phyloP scores from a whole-genome alignment of 2,329 filamentous ascomycete species.

The Pyrenochaeta sp. region DNA sequence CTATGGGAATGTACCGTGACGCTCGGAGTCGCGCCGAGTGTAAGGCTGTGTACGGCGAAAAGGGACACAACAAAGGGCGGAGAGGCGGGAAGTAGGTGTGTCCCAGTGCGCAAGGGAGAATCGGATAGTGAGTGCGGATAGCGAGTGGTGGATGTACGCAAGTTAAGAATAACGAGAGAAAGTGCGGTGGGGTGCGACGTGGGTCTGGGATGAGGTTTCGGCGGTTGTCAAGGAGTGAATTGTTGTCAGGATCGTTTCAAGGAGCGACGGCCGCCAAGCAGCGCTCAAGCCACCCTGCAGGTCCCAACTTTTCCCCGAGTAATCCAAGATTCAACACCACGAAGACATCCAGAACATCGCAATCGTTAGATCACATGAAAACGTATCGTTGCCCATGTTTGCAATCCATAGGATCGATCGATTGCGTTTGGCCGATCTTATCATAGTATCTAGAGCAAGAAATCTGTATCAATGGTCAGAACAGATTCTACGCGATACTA shows the following conservation, averaged over 20 bases:
- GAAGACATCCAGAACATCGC: too few relatives aligned
- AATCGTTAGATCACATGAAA: too few relatives aligned
- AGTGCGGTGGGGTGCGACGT: constrained; percentile 30
- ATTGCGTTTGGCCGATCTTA: too few relatives aligned
- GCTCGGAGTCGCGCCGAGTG: constrained; percentile 11
- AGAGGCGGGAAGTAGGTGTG: constrained; percentile 5
- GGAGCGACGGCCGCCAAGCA: constrained; percentile 22
- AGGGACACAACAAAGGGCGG: constrained; percentile 16
- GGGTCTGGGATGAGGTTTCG: constrained; percentile 26
- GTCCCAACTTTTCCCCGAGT: background rate
- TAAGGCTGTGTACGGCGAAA: constrained; percentile 18
- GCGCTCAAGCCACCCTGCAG: constrained; percentile 14
- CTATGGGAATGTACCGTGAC: constrained; percentile 11
- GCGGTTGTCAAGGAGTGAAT: constrained; percentile 42
- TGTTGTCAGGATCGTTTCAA: constrained; percentile 28
- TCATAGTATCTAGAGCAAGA: too few relatives aligned
- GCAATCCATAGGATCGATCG: background rate
- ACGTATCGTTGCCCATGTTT: background rate
- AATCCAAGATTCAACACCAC: too few relatives aligned
- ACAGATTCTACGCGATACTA: too few relatives aligned
- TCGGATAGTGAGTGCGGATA: constrained; percentile 9
- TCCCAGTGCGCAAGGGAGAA: constrained; percentile 7
- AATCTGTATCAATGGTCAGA: too few relatives aligned
- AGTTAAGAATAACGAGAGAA: constrained; percentile 28
- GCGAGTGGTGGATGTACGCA: constrained; percentile 34